These are phyloP conservation scores for Cordyceps farinosa DNA, from an alignment of 2,329 filamentous ascomycete species.

Conservation along the genomic window DNA sequence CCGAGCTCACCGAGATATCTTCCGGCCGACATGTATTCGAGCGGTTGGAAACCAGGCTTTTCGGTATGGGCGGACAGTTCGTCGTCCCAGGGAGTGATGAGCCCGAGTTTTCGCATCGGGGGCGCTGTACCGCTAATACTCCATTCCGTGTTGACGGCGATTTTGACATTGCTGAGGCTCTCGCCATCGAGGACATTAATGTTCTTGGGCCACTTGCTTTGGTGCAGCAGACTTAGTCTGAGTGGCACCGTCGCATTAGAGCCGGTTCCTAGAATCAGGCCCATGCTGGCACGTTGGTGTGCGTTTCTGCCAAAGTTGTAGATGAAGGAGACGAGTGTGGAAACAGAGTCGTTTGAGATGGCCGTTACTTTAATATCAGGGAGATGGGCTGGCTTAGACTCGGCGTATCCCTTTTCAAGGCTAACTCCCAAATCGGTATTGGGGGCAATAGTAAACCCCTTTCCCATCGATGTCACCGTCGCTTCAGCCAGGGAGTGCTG, in stretches of 20 bases:
- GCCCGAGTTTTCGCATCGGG: slow-evolving; percentile 57
- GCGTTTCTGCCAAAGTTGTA: slow-evolving; percentile 62
- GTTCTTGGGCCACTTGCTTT: slow-evolving; percentile 54
- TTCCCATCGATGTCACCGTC: slow-evolving; percentile 65
- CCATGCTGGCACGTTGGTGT: slow-evolving; percentile 68
- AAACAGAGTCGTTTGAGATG: slow-evolving; percentile 78
- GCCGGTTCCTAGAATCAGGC: slow-evolving; percentile 76
- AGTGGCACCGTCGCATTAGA: slow-evolving; percentile 78
- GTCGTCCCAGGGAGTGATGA: slow-evolving; percentile 70
- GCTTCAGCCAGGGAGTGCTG: slow-evolving; percentile 61
- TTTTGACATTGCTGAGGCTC: slow-evolving; percentile 51
- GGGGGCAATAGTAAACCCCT: slow-evolving; percentile 62
- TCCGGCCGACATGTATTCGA: slow-evolving; percentile 82
- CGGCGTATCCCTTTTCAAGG: slow-evolving; percentile 56
- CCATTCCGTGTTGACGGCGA: slow-evolving; percentile 82
- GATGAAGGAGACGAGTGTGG: slow-evolving; percentile 73
- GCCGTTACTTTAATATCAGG: slow-evolving; percentile 68
- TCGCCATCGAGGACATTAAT: slow-evolving; percentile 47
- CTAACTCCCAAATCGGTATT: slow-evolving; percentile 58
- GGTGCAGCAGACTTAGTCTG: slow-evolving; percentile 57
- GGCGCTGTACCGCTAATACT: slow-evolving; percentile 72
- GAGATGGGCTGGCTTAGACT: slow-evolving; percentile 44
- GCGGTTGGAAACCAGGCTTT: slow-evolving; percentile 71
- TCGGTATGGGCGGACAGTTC: slow-evolving; percentile 64
- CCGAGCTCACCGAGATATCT: slow-evolving; percentile 75